Evolutionary conservation across 352 stramenopile genomes (phyloP), one percentile per base, ranked within the genome.

Genomic region (Phytophthora capsici): DNA sequence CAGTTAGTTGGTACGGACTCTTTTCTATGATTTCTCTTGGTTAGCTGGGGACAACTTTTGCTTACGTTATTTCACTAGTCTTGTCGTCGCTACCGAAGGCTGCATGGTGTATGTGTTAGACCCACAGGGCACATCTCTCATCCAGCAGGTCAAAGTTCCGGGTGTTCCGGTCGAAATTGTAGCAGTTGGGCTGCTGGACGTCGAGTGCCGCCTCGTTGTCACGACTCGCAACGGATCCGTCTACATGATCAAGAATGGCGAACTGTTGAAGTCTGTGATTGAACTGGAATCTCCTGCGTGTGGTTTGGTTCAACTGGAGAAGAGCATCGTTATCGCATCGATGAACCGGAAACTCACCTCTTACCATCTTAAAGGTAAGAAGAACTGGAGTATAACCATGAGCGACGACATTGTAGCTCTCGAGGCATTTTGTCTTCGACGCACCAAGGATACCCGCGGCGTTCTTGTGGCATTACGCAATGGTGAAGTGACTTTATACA

Each of bases 171-270:
- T 94, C n/a, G 85, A 94, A 22, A 84, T 94, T 41, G 85, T 91
- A 6, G 75, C 85, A 2, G 80, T 73, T 2, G 86, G 86, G 0
- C 62, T 96, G 8, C 69, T 89, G 19, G 88, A 96, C 14, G 88
- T 97, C 32, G 91, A 97, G 49, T 95, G 81, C 36, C 89, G 93
- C 5, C 65, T 98, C 10, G 82, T 94, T 10, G 63, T 97, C 20
- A 92, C 91, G 20, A 97, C 89, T 34, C 80, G 91, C 8, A 93
- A 95, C 44, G 85, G 89, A 0, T 80, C 80, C 0, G 88, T 97
- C 22, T 97, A 91, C 77, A 96, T 81, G 45, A 90, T 97, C 59
- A 97, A 97, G 82, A 96, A 97, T 62, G 89, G 91, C 16, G 89
- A 97, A 47, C 53, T 97, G 38, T 60, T 94, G 20, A 88, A 90